phyloP scores from a whole-genome alignment of 345 rosid genomes.

The Linum trigynum region DNA sequence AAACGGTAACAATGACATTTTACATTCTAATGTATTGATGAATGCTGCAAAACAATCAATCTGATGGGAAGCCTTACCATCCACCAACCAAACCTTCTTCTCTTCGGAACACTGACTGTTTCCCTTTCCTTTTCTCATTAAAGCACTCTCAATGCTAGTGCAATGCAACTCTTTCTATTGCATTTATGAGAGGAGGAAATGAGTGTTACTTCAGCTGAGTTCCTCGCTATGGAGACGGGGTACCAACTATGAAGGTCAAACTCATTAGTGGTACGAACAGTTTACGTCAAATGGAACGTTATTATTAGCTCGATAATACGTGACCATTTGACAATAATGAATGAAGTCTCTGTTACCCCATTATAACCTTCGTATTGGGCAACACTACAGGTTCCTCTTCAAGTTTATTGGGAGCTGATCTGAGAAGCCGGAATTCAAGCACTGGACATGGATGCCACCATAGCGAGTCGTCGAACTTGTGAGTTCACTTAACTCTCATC shows the following conservation, averaged over 20 bases:
- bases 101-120: too few species aligned
- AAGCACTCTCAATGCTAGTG: too few species aligned
- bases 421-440: constrained; percentile 59
- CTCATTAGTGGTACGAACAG: constrained; percentile 60
- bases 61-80: too few species aligned
- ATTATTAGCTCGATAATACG: too few species aligned
- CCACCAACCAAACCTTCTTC: too few species aligned
- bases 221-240: constrained; percentile 35
- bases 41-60: too few species aligned
- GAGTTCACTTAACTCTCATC: constrained; percentile 15
- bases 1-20: too few species aligned
- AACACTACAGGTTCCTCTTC: constrained; percentile 51
- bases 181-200: constrained; percentile 3
- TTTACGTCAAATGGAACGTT: not conserved
- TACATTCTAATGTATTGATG: too few species aligned
- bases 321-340: not conserved
- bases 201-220: constrained; percentile 6
- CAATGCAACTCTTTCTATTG: not conserved
- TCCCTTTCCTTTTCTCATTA: too few species aligned
- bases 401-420: constrained; percentile 63
- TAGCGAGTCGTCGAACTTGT: constrained; percentile 52
- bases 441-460: constrained; percentile 64
- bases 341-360: not conserved
- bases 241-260: constrained; percentile 68
- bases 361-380: not conserved